Base-by-base conservation (phyloP, 495 filamentous ascomycete genomes). In the Pyrenopolyporus hunteri region DNA sequence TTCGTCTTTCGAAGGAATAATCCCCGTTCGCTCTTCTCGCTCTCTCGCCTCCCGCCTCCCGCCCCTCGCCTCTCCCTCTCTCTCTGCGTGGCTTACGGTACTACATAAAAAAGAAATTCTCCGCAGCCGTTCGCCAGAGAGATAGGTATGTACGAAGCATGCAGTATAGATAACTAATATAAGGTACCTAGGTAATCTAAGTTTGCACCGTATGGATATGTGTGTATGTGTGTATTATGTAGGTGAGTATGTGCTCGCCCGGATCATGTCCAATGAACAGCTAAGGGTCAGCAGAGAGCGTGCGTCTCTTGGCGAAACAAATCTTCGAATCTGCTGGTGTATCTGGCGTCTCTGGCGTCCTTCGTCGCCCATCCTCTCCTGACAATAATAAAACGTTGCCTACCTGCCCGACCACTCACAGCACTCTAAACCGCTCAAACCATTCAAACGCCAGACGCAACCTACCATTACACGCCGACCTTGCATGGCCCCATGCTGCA, bases 401-500 rank as follows among this genome's bases (percentile, higher is more conserved):
- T 58, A 31, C 28, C 16, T 45, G 11, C 16, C 26, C 20, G 44
- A 23, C 64, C 64, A 67, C 58, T 67, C 40, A 63, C 28, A 62
- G 42, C 46, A 36, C 45, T 26, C n/a, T n/a, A n/a, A n/a, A 23
- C 64, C 64, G 63, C 58, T 67, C 40, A 63, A 20, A 62, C 33
- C 46, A 36, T 43, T 26, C 19, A 50, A 36, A 55, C 35, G 39
- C 45, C 40, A 57, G 23, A 61, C 45, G 51, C 51, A 66, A 63
- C 64, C 48, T 62, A 44, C 63, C 63, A 63, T 66, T 66, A 66
- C 63, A 66, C 63, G 59, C 64, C 59, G 49, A 59, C 52, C 54
- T 58, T 63, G 64, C 58, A 67, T 66, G 33, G 64, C 48, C 53
- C 64, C 54, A 62, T 63, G 49, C 40, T 33, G 23, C 51, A 52